Percentiles rank a stretch among this genome's conserved stretches.
Evolutionary conservation across 176 grass and related monocot genomes (phyloP).

Genomic region (bread wheat (Triticum aestivum)): DNA sequence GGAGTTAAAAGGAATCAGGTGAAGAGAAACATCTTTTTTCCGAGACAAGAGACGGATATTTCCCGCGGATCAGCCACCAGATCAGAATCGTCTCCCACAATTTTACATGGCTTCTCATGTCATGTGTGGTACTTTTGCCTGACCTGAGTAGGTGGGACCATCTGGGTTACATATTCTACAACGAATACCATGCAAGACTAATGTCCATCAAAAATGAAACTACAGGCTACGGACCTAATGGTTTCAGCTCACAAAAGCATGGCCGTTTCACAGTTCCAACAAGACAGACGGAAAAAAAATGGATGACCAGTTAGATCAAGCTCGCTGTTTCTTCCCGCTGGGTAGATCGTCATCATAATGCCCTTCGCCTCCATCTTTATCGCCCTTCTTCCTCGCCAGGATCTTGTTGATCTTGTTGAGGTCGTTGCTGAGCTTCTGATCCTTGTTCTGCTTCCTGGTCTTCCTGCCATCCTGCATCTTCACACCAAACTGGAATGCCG

Average conservation of each 20-base stretch:
- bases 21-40: not conserved
- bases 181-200: not conserved
- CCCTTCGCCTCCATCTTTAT: conserved; percentile 54
- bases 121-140: not conserved
- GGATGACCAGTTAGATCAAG: conserved; percentile 22
- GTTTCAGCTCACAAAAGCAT: not conserved
- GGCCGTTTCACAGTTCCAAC: not conserved
- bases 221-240: not conserved
- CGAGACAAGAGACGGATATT: not conserved
- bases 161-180: conserved; percentile 15
- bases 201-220: not conserved
- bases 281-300: not conserved
- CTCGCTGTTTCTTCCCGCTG: conserved; percentile 71
- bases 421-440: conserved; percentile 92
- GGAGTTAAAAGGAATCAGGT: no score
- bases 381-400: conserved; percentile 81
- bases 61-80: not conserved
- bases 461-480: conserved; percentile 99
- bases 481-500: conserved; percentile 96
- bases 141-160: not conserved
- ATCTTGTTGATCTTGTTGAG: conserved; percentile 99
- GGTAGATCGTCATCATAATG: conserved; percentile 66
- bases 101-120: not conserved
- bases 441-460: conserved; percentile 96
- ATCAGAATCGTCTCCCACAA: not conserved